Percentiles rank a stretch among this genome's conserved stretches.
phyloP scores from a whole-genome alignment of 208 protist species.

The Vickermania ingenoplastis region DNA sequence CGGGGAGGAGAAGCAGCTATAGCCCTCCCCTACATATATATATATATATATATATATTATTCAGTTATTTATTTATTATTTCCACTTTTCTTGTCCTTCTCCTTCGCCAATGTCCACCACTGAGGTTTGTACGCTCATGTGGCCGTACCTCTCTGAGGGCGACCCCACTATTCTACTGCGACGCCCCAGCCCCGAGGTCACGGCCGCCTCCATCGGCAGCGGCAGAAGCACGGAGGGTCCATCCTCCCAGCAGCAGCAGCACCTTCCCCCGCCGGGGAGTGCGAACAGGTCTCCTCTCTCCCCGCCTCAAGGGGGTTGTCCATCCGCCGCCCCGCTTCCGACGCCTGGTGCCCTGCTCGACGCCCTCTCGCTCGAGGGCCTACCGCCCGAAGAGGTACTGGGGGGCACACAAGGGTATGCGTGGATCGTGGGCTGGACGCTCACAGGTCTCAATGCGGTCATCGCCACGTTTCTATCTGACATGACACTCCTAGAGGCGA shows the following conservation, averaged over 20 bases:
- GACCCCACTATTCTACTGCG: not conserved
- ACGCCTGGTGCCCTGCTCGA: not conserved
- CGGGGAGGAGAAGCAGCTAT: too few relatives aligned
- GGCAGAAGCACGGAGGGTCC: not conserved
- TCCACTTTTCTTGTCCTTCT: too few relatives aligned
- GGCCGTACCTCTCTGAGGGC: slow-evolving; percentile 22
- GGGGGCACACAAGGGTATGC: slow-evolving; percentile 6
- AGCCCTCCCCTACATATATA: too few relatives aligned
- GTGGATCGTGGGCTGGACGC: slow-evolving; percentile 82
- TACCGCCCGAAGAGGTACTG: not conserved
- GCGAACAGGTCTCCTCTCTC: not conserved
- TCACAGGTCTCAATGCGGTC: slow-evolving; percentile 55
- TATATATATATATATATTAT: too few relatives aligned
- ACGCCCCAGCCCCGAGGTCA: not conserved
- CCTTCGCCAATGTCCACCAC: not conserved
- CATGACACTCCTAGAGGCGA: slow-evolving; percentile 25
- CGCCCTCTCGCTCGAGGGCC: not conserved
- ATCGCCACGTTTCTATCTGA: slow-evolving; percentile 42
- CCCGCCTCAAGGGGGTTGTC: not conserved
- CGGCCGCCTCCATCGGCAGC: not conserved
- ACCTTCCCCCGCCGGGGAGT: not conserved
- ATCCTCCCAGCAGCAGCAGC: not conserved
- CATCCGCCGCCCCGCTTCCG: not conserved
- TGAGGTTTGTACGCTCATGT: slow-evolving; percentile 60
- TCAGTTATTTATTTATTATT: too few relatives aligned